Base-by-base conservation (phyloP, 352 stramenopile genomes). In the Pythium aquatile region DNA sequence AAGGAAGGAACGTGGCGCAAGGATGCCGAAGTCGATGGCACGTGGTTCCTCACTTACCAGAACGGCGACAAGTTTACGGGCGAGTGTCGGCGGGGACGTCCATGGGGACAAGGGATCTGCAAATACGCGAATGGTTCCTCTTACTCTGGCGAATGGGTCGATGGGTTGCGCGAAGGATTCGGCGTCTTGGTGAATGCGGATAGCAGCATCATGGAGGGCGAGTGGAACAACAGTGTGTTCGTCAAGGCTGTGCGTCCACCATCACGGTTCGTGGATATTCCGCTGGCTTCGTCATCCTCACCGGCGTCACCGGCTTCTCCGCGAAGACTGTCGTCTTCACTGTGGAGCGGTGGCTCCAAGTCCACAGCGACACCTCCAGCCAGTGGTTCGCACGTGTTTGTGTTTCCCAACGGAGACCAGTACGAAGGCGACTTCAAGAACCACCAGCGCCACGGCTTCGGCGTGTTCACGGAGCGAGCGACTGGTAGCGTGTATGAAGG, bases 91-190 rank as follows among this genome's bases (percentile, higher is more conserved):
- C 77, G 78, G n/a, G 81, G 82, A 0, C 72, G 77, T 9, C 79
- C 84, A 28, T 90, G 81, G 80, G 84, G 84, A 10, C 72, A 87
- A 59, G 96, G 96, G 1, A 90, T 89, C 1, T 96, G 92, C 56
- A 94, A 96, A 57, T 97, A 97, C 32, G 72, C 83, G 26, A 96
- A 96, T 55, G 93, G 93, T 10, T 85, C 93, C 57, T 82, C 96
- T 13, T 98, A 98, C 65, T 91, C 83, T 2, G 96, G 96, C 0
- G 61, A 71, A 9, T 98, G 81, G 80, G 61, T 88, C 6, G 77
- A 96, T 48, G 90, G 87, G 3, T 65, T 90, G 17, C 77, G 88
- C 52, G 81, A 97, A 69, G 92, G 91, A 3, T 72, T 76, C 17
- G 90, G 91, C 14, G 72, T 88, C 17, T 89, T 80, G 58, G 69